Conservation (phyloP, 2,329 filamentous ascomycete genomes). For the Colletotrichum salicis region DNA sequence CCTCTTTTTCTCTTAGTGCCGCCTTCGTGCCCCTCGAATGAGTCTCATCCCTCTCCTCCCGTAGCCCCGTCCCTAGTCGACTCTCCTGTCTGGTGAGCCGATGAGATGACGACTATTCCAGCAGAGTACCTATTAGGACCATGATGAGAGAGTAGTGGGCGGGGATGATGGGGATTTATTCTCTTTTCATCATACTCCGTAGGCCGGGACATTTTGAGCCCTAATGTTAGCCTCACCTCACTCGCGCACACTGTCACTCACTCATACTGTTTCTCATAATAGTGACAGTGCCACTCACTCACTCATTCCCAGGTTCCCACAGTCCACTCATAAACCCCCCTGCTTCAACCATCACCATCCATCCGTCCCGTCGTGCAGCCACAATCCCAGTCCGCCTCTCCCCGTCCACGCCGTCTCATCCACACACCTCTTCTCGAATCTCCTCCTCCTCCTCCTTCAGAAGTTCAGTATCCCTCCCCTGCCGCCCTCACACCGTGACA, state of each 20-base stretch:
- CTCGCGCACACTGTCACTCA: not conserved
- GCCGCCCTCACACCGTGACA: not conserved
- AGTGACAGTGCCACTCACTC: not conserved
- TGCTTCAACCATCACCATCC: not conserved
- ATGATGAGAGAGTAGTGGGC: not conserved
- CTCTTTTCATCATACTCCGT: not conserved
- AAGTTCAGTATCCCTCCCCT: not conserved
- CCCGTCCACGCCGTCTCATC: not conserved
- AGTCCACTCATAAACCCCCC: not conserved
- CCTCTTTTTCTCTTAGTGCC: slow-evolving; percentile 4
- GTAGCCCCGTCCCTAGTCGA: not conserved
- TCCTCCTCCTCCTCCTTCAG: not conserved
- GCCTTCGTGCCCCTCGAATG: not conserved
- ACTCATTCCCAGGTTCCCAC: too few species aligned
- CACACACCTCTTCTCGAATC: too few species aligned
- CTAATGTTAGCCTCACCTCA: not conserved
- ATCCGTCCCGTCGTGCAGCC: slow-evolving; percentile 17
- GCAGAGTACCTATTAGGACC: not conserved
- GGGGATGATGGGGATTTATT: not conserved
- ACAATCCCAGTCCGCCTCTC: not conserved
- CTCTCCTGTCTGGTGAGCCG: not conserved
- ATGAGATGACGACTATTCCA: not conserved
- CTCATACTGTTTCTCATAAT: too few species aligned
- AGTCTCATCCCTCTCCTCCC: not conserved
- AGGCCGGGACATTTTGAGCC: not conserved